Evolutionary conservation across 768 basidiomycete genomes (phyloP).

Genomic region (Tephrocybe sp.): DNA sequence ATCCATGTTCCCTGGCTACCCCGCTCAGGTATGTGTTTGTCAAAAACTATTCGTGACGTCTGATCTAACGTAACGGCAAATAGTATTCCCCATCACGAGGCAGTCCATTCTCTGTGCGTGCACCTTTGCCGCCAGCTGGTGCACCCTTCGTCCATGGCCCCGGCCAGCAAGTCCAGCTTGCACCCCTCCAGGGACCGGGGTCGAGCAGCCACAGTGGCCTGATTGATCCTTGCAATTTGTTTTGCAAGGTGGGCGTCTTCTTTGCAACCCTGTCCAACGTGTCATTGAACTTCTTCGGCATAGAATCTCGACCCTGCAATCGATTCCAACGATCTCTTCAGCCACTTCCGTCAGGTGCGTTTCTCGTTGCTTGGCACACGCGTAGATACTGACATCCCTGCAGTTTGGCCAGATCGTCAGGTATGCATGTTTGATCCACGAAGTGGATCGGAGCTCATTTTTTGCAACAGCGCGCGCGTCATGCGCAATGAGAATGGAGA

Average conservation of each 20-base stretch:
- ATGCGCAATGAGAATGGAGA: slow-evolving; percentile 86
- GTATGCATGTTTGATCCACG: slow-evolving; percentile 32
- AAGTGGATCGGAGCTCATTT: not conserved
- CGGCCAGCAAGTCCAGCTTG: slow-evolving; percentile 87
- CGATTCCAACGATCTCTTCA: slow-evolving; percentile 81
- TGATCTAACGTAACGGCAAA: not conserved
- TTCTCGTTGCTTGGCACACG: not conserved
- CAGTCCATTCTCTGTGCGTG: slow-evolving; percentile 46
- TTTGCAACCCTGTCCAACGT: not conserved
- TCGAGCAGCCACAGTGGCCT: slow-evolving; percentile 82
- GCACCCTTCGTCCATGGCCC: slow-evolving; percentile 79
- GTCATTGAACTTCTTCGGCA: slow-evolving; percentile 9
- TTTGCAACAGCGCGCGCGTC: slow-evolving; percentile 71
- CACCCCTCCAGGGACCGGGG: slow-evolving; percentile 73
- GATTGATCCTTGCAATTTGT: slow-evolving; percentile 88
- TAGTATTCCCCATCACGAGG: slow-evolving; percentile 68
- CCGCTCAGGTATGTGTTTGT: slow-evolving; percentile 51
- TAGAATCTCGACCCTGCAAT: slow-evolving; percentile 86
- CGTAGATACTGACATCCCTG: slow-evolving; percentile 15
- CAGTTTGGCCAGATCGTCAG: slow-evolving; percentile 91
- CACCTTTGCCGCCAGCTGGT: slow-evolving; percentile 40
- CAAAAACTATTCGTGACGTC: not conserved
- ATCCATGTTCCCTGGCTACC: slow-evolving; percentile 57
- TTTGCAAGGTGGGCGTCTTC: slow-evolving; percentile 68
- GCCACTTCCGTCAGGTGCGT: slow-evolving; percentile 77